Percentiles rank a stretch among this genome's conserved stretches.
Evolutionary conservation across 2,329 filamentous ascomycete genomes (phyloP).

Genomic region (Pseudogymnoascus sp.): DNA sequence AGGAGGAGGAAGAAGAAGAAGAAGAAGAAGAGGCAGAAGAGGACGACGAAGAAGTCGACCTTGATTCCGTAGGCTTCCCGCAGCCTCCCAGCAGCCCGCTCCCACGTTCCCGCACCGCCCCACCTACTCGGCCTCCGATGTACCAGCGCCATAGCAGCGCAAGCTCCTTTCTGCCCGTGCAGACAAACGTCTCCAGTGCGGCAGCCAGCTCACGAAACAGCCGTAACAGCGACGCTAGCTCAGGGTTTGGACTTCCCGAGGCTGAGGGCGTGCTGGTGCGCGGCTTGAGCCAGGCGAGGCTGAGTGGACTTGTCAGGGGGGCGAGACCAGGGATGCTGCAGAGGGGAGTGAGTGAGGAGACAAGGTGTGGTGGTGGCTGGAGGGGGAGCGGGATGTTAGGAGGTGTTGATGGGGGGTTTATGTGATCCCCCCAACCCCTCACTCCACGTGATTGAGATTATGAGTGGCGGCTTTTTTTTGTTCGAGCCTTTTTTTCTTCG

Average conservation of each 20-base stretch:
- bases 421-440: neutral
- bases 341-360: neutral
- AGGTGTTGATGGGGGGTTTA: neutral
- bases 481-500: neutral
- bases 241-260: neutral
- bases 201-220: neutral
- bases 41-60: slow-evolving; percentile 34
- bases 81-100: neutral
- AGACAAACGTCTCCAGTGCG: neutral
- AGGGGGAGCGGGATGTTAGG: neutral
- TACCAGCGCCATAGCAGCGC: slow-evolving; percentile 1
- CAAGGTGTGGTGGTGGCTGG: neutral
- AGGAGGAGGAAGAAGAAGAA: slow-evolving; percentile 46
- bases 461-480: neutral
- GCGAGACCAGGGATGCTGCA: neutral
- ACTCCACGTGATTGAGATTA: neutral
- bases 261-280: neutral
- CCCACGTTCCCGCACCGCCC: neutral
- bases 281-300: neutral
- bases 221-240: neutral
- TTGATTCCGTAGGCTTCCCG: neutral
- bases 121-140: neutral
- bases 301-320: neutral
- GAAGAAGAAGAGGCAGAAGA: slow-evolving; percentile 49
- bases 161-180: neutral